A percentile compares a stretch with the other conserved stretches of the same genome.
These are phyloP conservation scores for Oryza meridionalis DNA, from an alignment of 176 grass and related monocot species.

Conservation along the genomic window DNA sequence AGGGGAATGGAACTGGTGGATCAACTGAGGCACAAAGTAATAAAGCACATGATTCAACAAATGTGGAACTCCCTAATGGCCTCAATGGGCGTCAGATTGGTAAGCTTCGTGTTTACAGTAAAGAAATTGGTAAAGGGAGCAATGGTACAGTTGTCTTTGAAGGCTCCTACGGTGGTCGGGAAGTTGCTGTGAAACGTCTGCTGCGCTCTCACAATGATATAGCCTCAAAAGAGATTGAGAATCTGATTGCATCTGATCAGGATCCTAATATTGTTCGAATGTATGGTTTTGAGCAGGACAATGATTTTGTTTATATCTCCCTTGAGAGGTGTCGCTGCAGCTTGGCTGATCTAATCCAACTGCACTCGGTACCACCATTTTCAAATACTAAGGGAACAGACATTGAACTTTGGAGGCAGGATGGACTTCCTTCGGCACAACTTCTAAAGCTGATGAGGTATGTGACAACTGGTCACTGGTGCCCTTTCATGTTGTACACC, in stretches of 20 bases:
- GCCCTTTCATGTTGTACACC: neutral
- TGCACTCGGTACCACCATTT: conserved; percentile 33
- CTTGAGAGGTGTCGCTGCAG: conserved; percentile 88
- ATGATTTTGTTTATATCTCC: conserved; percentile 93
- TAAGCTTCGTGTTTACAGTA: conserved; percentile 74
- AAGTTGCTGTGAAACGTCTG: conserved; percentile 89
- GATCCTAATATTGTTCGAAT: conserved; percentile 95
- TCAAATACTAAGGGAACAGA: conserved; percentile 52
- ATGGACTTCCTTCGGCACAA: conserved; percentile 79
- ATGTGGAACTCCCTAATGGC: conserved; percentile 32
- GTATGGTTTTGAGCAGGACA: conserved; percentile 79
- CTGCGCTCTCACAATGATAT: conserved; percentile 87
- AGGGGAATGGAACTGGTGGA: conserved; percentile 48
- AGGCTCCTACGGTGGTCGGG: conserved; percentile 75
- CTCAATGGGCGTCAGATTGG: conserved; percentile 71
- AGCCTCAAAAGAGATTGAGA: conserved; percentile 84
- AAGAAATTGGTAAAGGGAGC: conserved; percentile 96
- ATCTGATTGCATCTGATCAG: conserved; percentile 92
- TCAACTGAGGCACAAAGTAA: conserved; percentile 31
- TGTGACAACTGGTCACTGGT: neutral
- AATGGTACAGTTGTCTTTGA: conserved; percentile 98
- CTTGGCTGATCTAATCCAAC: conserved; percentile 80
- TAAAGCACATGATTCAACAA: conserved; percentile 31
- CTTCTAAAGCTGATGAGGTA: conserved; percentile 97
- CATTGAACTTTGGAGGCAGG: conserved; percentile 69